Conservation (phyloP, 441 rosid genomes). For the Gossypium gossypioides region DNA sequence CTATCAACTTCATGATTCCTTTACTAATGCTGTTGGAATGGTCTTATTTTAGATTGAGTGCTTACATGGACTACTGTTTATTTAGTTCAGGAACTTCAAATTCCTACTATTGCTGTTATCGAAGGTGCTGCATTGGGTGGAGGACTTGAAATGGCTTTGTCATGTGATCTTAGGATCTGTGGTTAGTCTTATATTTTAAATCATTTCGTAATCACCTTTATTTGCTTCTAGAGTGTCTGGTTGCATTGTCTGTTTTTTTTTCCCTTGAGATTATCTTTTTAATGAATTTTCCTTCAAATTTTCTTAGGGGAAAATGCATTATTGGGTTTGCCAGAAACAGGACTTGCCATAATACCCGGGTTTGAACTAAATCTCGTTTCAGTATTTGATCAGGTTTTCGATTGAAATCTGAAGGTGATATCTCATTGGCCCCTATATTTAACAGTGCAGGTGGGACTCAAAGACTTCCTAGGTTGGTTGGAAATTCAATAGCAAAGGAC, state of each 20-base stretch:
- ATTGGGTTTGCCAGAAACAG: conserved; percentile 88
- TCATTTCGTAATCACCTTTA: background rate
- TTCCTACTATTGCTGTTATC: conserved; percentile 81
- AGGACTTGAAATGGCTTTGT: conserved; percentile 91
- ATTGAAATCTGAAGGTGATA: conserved; percentile 5
- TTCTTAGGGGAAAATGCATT: conserved; percentile 65
- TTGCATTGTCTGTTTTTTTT: background rate
- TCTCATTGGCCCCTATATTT: background rate
- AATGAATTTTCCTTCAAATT: conserved; percentile 6
- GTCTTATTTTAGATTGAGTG: background rate
- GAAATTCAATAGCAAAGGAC: conserved; percentile 70
- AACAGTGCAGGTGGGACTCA: conserved; percentile 60
- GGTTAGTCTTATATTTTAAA: conserved; percentile 34
- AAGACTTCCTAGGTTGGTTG: conserved; percentile 73
- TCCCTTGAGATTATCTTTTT: background rate
- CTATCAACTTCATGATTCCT: background rate
- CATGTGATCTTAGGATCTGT: conserved; percentile 82
- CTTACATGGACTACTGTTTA: conserved; percentile 5
- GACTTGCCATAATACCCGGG: conserved; percentile 94
- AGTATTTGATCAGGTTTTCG: background rate
- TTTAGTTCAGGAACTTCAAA: conserved; percentile 39
- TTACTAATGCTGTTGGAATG: background rate
- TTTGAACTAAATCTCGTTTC: conserved; percentile 20
- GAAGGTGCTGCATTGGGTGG: conserved; percentile 91
- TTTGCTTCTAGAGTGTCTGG: background rate